Percentiles rank a stretch among this genome's conserved stretches.
These are phyloP conservation scores for Sophora flavescens DNA, from an alignment of 306 rosid species.

Conservation along the genomic window DNA sequence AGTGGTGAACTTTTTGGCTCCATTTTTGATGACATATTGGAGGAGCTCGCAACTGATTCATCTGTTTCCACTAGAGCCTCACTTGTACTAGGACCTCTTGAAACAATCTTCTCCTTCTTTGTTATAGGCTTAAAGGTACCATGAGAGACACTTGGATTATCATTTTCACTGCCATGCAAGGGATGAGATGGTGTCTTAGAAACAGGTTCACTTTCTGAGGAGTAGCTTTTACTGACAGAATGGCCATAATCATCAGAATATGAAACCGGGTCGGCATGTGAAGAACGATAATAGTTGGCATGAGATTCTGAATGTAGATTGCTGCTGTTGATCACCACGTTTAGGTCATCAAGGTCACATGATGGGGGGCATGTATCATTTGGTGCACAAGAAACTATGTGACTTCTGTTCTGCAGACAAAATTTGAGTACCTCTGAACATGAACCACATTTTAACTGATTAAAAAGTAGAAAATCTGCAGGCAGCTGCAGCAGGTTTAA, in stretches of 20 bases:
- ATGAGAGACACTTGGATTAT: constrained; percentile 40
- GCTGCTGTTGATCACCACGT: constrained; percentile 40
- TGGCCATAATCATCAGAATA: constrained; percentile 72
- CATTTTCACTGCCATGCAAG: constrained; percentile 15
- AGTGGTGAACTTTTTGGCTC: constrained; percentile 70
- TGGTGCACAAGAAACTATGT: constrained; percentile 59
- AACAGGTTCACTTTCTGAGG: constrained; percentile 63
- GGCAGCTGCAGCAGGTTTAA: constrained; percentile 73
- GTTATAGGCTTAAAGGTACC: constrained; percentile 43
- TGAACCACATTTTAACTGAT: constrained; percentile 77
- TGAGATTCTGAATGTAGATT: constrained; percentile 47
- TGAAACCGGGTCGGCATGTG: constrained; percentile 54
- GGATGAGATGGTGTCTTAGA: constrained; percentile 33
- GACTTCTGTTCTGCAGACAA: constrained; percentile 66
- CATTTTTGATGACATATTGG: constrained; percentile 56
- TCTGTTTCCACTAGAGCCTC: constrained; percentile 39
- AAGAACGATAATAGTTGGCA: constrained; percentile 25
- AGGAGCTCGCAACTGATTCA: constrained; percentile 47
- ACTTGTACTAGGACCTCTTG: constrained; percentile 46
- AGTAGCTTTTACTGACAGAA: constrained; percentile 62
- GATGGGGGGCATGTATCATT: constrained; percentile 50
- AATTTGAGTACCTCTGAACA: constrained; percentile 86
- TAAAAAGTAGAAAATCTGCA: constrained; percentile 81
- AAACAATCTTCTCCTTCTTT: constrained; percentile 49
- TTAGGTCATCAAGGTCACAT: constrained; percentile 50